Conservation (phyloP, 805 yeast species). For the Zygoascus bituminiphila region DNA sequence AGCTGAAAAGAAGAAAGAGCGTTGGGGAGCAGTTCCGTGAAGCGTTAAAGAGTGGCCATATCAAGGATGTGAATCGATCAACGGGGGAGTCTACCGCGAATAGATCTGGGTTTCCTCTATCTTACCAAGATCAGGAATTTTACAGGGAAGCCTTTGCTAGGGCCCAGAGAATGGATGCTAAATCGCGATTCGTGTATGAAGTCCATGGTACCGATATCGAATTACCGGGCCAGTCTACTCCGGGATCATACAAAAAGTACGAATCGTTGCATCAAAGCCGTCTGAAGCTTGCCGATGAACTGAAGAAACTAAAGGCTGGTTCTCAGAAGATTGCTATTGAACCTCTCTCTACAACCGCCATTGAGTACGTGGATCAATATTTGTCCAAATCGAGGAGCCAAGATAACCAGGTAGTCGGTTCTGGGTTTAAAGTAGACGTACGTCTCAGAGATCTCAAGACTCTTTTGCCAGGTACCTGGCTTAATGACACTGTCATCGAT, state of each 20-base stretch:
- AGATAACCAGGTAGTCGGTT: not conserved
- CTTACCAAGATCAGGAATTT: not conserved
- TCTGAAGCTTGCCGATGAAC: not conserved
- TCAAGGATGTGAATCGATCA: not conserved
- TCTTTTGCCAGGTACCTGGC: conserved; percentile 65
- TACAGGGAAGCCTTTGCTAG: not conserved
- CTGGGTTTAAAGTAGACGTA: conserved; percentile 43
- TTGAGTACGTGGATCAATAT: not conserved
- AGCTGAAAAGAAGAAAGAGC: not conserved
- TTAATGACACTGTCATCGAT: conserved; percentile 87
- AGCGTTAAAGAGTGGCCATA: not conserved
- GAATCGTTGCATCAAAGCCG: not conserved
- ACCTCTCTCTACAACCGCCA: not conserved
- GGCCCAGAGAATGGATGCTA: not conserved
- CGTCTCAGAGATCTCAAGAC: conserved; percentile 61
- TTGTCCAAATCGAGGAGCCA: not conserved
- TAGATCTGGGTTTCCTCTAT: not conserved
- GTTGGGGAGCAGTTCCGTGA: not conserved
- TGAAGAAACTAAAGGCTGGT: not conserved
- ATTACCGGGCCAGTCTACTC: not conserved
- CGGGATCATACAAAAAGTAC: not conserved
- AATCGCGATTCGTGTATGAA: not conserved
- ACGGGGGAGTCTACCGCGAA: not conserved
- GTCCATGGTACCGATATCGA: not conserved
- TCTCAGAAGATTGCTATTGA: not conserved